A percentile compares a stretch with the other conserved stretches of the same genome.
These are phyloP conservation scores for Yamadazyma scolyti DNA, from an alignment of 805 yeast genomes.

Conservation along the genomic window DNA sequence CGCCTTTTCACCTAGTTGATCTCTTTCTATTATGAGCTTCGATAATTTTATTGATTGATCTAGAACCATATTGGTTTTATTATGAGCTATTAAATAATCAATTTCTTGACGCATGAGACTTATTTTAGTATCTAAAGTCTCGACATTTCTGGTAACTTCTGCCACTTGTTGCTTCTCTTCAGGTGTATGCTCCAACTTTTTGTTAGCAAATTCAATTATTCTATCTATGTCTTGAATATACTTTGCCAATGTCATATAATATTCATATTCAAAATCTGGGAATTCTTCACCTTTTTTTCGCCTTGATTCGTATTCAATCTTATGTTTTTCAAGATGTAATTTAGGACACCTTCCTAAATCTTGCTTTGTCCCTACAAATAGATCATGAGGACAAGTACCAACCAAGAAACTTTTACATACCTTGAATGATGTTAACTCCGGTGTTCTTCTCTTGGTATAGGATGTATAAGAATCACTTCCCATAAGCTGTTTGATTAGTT, in stretches of 20 bases:
- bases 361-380: conserved; percentile 78
- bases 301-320: conserved; percentile 60
- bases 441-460: conserved; percentile 32
- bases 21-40: conserved; percentile 46
- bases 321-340: conserved; percentile 70
- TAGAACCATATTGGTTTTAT: conserved; percentile 50
- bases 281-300: conserved; percentile 40
- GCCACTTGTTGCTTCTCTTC: conserved; percentile 65
- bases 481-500: conserved; percentile 76
- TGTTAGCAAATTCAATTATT: conserved; percentile 58
- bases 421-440: conserved; percentile 40
- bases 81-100: conserved; percentile 44
- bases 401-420: conserved; percentile 82
- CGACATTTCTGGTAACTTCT: conserved; percentile 53
- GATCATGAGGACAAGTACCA: conserved; percentile 82
- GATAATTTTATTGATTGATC: conserved; percentile 46
- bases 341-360: conserved; percentile 78
- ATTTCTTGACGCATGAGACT: conserved; percentile 68
- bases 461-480: conserved; percentile 52
- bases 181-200: conserved; percentile 65
- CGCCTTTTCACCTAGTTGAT: conserved; percentile 51
- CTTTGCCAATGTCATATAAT: conserved; percentile 45
- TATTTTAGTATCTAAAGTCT: conserved; percentile 56
- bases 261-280: conserved; percentile 49
- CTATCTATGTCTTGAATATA: conserved; percentile 57